A percentile compares a stretch with the other conserved stretches of the same genome.
Conservation (phyloP, 805 yeast species). For the Ogataea saltuana region DNA sequence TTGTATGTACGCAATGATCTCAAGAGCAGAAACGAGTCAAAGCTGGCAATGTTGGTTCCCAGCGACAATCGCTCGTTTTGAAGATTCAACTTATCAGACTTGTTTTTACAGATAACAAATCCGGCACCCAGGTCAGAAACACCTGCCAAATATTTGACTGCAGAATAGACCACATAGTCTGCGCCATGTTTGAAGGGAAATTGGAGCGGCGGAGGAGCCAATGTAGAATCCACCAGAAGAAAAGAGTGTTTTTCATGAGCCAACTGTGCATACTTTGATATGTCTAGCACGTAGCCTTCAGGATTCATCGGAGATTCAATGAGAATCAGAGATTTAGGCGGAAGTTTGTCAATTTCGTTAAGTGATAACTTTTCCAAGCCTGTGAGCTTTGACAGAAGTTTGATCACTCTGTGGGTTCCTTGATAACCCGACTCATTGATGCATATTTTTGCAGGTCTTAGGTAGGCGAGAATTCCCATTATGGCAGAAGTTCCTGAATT, state of each 20-base stretch:
- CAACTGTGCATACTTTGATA: constrained; percentile 42
- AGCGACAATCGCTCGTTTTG: constrained; percentile 43
- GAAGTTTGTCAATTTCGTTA: constrained; percentile 36
- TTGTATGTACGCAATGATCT: constrained; percentile 53
- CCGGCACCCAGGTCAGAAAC: constrained; percentile 58
- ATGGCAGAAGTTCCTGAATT: constrained; percentile 54
- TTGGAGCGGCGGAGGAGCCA: constrained; percentile 58
- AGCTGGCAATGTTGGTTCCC: constrained; percentile 54
- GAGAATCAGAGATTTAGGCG: constrained; percentile 46
- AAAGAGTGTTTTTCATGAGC: constrained; percentile 47
- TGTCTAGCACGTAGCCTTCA: constrained; percentile 45
- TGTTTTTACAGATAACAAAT: constrained; percentile 43
- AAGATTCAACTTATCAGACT: constrained; percentile 36
- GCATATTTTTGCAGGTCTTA: constrained; percentile 46
- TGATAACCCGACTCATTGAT: constrained; percentile 51
- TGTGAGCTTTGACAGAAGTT: constrained; percentile 43
- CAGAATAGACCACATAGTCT: constrained; percentile 54
- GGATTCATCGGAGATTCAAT: constrained; percentile 60
- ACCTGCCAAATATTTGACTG: constrained; percentile 58
- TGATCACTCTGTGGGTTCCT: constrained; percentile 52
- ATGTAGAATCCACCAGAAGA: constrained; percentile 52
- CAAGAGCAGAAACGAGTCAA: constrained; percentile 48
- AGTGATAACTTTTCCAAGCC: constrained; percentile 41
- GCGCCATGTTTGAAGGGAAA: constrained; percentile 54
- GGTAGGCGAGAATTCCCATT: constrained; percentile 47